Conservation (phyloP, 2,329 filamentous ascomycete species). For the Talaromyces sp. region DNA sequence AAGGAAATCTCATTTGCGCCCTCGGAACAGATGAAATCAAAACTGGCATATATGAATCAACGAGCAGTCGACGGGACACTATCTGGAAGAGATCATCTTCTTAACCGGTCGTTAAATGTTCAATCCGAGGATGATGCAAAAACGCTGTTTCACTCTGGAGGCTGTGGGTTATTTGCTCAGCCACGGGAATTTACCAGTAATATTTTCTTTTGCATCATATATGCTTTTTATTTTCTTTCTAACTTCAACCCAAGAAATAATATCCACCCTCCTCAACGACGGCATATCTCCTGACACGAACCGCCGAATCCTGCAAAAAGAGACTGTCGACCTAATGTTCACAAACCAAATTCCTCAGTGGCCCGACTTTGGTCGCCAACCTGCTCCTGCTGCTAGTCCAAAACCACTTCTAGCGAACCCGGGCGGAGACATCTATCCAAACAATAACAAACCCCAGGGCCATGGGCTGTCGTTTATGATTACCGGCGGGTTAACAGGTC, state of each 20-base stretch:
- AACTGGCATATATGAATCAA: conserved; percentile 55
- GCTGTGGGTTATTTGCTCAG: neutral
- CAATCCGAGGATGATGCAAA: neutral
- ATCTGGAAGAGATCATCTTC: neutral
- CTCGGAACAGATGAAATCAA: conserved; percentile 46
- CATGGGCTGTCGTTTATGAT: conserved; percentile 61
- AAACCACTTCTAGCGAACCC: conserved; percentile 48
- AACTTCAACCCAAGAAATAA: conserved; percentile 42
- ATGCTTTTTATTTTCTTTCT: neutral
- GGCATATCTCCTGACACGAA: conserved; percentile 57
- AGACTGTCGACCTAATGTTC: conserved; percentile 61
- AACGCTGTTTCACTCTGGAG: neutral
- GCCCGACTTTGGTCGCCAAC: conserved; percentile 48
- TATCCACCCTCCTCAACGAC: conserved; percentile 60
- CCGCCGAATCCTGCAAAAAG: conserved; percentile 48
- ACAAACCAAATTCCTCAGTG: conserved; percentile 56
- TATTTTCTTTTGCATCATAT: neutral
- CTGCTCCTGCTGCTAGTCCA: conserved; percentile 33
- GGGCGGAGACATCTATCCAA: conserved; percentile 48
- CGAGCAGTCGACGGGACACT: conserved; percentile 41
- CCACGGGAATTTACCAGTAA: neutral
- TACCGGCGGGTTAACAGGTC: conserved; percentile 45
- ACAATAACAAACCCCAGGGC: conserved; percentile 49
- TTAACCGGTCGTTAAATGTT: neutral
- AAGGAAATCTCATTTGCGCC: conserved; percentile 55